A percentile compares a stretch with the other conserved stretches of the same genome.
These are phyloP conservation scores for Micractinium conductrix DNA, from an alignment of 139 green algal genomes.

Conservation along the genomic window DNA sequence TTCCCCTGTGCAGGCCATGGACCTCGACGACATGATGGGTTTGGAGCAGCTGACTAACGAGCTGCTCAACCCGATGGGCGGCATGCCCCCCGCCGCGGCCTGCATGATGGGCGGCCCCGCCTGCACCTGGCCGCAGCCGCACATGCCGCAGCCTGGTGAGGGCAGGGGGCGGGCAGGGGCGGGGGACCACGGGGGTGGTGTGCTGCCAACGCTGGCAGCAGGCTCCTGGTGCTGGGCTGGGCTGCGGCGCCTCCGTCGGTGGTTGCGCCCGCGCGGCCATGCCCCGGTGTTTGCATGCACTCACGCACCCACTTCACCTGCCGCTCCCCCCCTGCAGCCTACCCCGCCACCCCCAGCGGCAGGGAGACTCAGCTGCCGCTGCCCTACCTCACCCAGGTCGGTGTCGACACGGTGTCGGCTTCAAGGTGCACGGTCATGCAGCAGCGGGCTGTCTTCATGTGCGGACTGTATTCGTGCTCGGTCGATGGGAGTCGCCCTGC, in stretches of 20 bases:
- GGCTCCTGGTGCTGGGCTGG: background rate
- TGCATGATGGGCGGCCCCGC: background rate
- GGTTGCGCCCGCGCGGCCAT: too few species aligned
- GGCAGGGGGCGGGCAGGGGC: too few species aligned
- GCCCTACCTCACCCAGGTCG: constrained; percentile 6
- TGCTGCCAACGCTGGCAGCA: too few species aligned
- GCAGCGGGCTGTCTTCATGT: too few species aligned
- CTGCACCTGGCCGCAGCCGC: background rate
- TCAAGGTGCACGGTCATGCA: too few species aligned
- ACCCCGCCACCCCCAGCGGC: background rate
- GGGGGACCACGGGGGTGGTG: too few species aligned
- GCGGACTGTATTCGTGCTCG: too few species aligned
- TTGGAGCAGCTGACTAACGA: constrained; percentile 4
- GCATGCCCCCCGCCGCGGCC: background rate
- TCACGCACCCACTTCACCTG: background rate
- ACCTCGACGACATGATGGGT: constrained; percentile 42
- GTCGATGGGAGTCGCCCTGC: too few species aligned
- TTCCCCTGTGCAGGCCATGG: too few species aligned
- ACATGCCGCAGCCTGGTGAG: background rate
- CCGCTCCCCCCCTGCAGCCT: background rate
- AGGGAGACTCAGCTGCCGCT: background rate
- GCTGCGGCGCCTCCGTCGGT: too few species aligned
- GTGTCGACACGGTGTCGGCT: too few species aligned
- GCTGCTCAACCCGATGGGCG: background rate
- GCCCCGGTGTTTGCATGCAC: background rate